Evolutionary conservation across 2,329 filamentous ascomycete species (phyloP).

Genomic region (Colletotrichum falcatum): DNA sequence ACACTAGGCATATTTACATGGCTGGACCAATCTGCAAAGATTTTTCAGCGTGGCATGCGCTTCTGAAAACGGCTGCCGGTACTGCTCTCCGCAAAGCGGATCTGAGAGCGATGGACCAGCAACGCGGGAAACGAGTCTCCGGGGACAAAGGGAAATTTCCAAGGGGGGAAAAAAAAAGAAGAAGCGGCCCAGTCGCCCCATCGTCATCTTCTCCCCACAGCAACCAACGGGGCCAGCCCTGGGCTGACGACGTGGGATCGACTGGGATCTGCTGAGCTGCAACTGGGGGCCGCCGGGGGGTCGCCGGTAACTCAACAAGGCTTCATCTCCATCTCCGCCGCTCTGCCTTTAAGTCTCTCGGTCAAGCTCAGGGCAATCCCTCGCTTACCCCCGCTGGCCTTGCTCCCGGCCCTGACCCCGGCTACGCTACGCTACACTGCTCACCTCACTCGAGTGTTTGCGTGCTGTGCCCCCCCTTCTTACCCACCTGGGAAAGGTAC

Average conservation of each 20-base stretch:
- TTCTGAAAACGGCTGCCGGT: slow-evolving; percentile 4
- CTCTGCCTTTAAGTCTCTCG: slow-evolving; percentile 30
- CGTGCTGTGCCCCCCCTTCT: slow-evolving; percentile 24
- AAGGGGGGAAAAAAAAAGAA: slow-evolving; percentile 8
- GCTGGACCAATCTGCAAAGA: slow-evolving; percentile 19
- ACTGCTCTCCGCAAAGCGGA: slow-evolving; percentile 27
- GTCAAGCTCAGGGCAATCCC: slow-evolving; percentile 31
- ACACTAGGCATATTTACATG: slow-evolving; percentile 9
- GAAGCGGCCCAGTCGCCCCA: slow-evolving; percentile 34
- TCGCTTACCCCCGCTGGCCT: slow-evolving; percentile 36
- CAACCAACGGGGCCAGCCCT: slow-evolving; percentile 40
- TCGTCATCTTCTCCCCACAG: slow-evolving; percentile 41
- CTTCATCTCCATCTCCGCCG: slow-evolving; percentile 38
- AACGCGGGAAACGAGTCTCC: slow-evolving; percentile 29
- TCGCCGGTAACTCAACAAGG: slow-evolving; percentile 33
- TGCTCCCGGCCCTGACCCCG: slow-evolving; percentile 21
- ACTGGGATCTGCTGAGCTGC: slow-evolving; percentile 32
- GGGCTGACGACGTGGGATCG: slow-evolving; percentile 39
- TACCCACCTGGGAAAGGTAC: slow-evolving; percentile 15
- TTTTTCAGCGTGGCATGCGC: slow-evolving; percentile 17
- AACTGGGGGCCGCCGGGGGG: slow-evolving; percentile 24
- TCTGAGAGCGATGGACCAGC: slow-evolving; percentile 27
- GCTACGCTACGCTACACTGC: background rate
- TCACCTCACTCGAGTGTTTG: slow-evolving; percentile 15
- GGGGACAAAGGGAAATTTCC: slow-evolving; percentile 20